phyloP scores from a whole-genome alignment of 2,329 filamentous ascomycete species.

The Metarhizium humberi region DNA sequence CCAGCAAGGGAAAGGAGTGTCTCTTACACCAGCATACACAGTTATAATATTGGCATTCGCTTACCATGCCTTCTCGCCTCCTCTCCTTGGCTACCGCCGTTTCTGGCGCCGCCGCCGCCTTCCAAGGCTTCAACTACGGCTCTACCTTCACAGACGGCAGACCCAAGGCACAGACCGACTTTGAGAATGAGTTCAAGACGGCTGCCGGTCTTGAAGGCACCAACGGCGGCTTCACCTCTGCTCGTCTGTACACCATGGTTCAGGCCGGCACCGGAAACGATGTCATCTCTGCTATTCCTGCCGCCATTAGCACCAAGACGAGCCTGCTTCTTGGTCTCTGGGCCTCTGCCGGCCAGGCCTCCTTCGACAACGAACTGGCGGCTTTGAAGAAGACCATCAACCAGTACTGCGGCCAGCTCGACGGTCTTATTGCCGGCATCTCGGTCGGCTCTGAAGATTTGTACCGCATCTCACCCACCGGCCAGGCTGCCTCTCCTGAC shows the following conservation, averaged over 20 bases:
- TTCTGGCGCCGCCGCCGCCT: slow-evolving; percentile 26
- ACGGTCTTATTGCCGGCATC: slow-evolving; percentile 65
- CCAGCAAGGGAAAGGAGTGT: not conserved
- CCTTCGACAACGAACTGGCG: slow-evolving; percentile 62
- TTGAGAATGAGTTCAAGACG: slow-evolving; percentile 59
- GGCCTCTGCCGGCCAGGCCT: slow-evolving; percentile 57
- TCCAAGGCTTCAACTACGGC: slow-evolving; percentile 68
- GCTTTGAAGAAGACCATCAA: slow-evolving; percentile 62
- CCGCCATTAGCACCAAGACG: slow-evolving; percentile 73
- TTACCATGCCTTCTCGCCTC: slow-evolving; percentile 15
- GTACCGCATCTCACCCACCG: slow-evolving; percentile 68
- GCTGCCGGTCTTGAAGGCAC: slow-evolving; percentile 56
- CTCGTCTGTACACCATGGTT: slow-evolving; percentile 67
- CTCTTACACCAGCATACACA: not conserved
- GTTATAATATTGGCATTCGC: not conserved
- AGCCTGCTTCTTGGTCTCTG: slow-evolving; percentile 75
- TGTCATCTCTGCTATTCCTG: slow-evolving; percentile 66
- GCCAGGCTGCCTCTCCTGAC: slow-evolving; percentile 52
- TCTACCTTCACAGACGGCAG: slow-evolving; percentile 50
- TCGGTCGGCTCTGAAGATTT: slow-evolving; percentile 82
- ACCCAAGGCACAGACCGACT: slow-evolving; percentile 53
- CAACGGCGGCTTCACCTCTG: slow-evolving; percentile 53
- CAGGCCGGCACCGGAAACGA: slow-evolving; percentile 57
- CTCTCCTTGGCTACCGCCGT: slow-evolving; percentile 25
- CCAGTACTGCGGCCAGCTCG: slow-evolving; percentile 58